phyloP scores from a whole-genome alignment of 2,329 filamentous ascomycete genomes.

The Diaporthe citriasiana region DNA sequence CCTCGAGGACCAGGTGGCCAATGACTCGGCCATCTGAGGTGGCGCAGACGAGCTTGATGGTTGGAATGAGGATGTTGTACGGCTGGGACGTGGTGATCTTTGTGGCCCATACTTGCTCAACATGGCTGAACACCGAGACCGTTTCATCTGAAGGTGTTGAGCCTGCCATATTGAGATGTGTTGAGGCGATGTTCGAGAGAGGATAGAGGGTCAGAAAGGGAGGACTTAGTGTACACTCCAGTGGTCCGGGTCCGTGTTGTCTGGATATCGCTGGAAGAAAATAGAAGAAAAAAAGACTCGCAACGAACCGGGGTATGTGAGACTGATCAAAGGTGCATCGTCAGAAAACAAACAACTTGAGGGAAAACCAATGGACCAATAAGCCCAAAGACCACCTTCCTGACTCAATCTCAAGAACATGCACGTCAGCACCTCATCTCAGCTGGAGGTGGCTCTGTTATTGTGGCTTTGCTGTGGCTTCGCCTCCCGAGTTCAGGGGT shows the following conservation, averaged over 20 bases:
- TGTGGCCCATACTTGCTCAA: slow-evolving; percentile 51
- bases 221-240: neutral
- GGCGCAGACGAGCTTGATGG: slow-evolving; percentile 60
- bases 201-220: too few relatives aligned
- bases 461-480: slow-evolving; percentile 13
- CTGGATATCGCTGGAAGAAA: neutral
- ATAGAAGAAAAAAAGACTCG: too few relatives aligned
- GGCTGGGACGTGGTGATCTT: slow-evolving; percentile 64
- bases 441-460: neutral
- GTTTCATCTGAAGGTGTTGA: slow-evolving; percentile 29
- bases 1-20: slow-evolving; percentile 62
- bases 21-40: slow-evolving; percentile 60
- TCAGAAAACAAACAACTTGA: neutral
- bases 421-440: neutral
- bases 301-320: neutral
- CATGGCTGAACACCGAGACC: slow-evolving; percentile 45
- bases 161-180: slow-evolving; percentile 30
- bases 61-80: slow-evolving; percentile 66
- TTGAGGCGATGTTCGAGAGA: neutral
- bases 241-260: neutral
- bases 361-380: neutral
- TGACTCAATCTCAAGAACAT: slow-evolving; percentile 11
- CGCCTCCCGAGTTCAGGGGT: neutral
- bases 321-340: neutral
- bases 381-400: neutral